Base-by-base conservation (phyloP, 495 filamentous ascomycete species). In the Bacidia gigantensis region DNA sequence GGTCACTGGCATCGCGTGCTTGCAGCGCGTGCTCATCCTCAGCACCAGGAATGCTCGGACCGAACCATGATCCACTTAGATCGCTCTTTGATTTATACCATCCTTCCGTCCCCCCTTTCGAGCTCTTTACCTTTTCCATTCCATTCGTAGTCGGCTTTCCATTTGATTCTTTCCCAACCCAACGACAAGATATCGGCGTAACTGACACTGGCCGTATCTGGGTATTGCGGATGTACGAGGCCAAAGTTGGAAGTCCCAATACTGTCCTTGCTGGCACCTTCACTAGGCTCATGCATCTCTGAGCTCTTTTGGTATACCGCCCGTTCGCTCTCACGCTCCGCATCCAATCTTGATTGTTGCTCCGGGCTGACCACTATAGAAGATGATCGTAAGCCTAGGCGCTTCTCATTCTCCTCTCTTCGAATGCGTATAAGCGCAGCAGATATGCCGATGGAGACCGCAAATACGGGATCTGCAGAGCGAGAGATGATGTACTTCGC, bases 381-480 rank as follows among this genome's bases (percentile, higher is more conserved):
- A 25, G 71, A 61, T 5, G 62, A 52, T 11, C 62, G 63, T 20
- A 56, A 55, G 42, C 69, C 68, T 11, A 65, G 62, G 24, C 60
- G 53, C 55, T 72, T 69, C 54, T 86, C 85, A 55, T 74, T 79
- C 62, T 92, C 84, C 61, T 97, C 92, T 22, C 89, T 84, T 57
- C 81, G 84, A 64, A 98, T 65, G 56, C 67, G 65, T 42, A 73
- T 50, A 57, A 71, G 42, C 64, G 76, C 49, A 69, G 84, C 54
- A 68, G 82, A 45, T 71, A 77, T 11, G 73, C 83, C 92, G 61
- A 96, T 90, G 48, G 77, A 65, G 39, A 94, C 55, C 39, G 88
- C 92, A 63, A 96, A 98, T 56, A 95, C 60, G 18, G 90, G 92
- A 62, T 98, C 92, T 20, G 17, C 25, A 24, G 55, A 52, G 40